Evolutionary conservation across 2,329 filamentous ascomycete genomes (phyloP).

Genomic region (Cryphonectria radicalis): DNA sequence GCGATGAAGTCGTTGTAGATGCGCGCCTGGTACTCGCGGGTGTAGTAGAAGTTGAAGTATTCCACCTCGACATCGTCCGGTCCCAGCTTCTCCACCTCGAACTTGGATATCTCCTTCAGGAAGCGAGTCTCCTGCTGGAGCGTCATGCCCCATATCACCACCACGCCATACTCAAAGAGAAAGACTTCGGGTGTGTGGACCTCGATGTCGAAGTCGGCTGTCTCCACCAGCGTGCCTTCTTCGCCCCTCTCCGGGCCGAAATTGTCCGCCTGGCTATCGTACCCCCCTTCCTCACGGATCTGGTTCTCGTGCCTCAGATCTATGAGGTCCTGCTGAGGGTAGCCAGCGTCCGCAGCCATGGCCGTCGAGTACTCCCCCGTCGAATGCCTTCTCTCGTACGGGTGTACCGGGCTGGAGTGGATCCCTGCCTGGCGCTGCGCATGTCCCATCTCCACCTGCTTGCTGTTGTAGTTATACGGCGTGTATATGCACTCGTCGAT

Average conservation of each 20-base stretch:
- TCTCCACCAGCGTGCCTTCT: constrained; percentile 42
- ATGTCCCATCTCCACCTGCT: constrained; percentile 37
- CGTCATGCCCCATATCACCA: constrained; percentile 98
- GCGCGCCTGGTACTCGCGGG: constrained; percentile 92
- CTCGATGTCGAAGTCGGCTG: constrained; percentile 78
- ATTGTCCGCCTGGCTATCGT: constrained; percentile 42
- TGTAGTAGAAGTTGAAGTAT: constrained; percentile 99
- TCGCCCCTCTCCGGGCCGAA: constrained; percentile 35
- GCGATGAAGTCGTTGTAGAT: constrained; percentile 99
- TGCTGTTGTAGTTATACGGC: constrained; percentile 78
- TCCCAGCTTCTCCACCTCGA: constrained; percentile 87
- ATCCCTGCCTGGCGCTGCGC: constrained; percentile 36
- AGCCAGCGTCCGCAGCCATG: constrained; percentile 33
- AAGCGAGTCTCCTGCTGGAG: constrained; percentile 87
- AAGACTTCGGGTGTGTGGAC: constrained; percentile 95
- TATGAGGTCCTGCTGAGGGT: constrained; percentile 67
- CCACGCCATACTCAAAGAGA: constrained; percentile 95
- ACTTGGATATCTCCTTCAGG: constrained; percentile 90
- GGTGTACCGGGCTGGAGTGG: constrained; percentile 45
- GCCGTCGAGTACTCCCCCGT: constrained; percentile 59
- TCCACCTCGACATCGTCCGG: constrained; percentile 92
- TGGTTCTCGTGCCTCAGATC: constrained; percentile 56
- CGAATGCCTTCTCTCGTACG: constrained; percentile 72
- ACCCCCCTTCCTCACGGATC: constrained; percentile 32
- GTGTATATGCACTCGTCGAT: constrained; percentile 99